Conservation (phyloP, 1,284 basidiomycete species). For the Phaffia rhodozyma region DNA sequence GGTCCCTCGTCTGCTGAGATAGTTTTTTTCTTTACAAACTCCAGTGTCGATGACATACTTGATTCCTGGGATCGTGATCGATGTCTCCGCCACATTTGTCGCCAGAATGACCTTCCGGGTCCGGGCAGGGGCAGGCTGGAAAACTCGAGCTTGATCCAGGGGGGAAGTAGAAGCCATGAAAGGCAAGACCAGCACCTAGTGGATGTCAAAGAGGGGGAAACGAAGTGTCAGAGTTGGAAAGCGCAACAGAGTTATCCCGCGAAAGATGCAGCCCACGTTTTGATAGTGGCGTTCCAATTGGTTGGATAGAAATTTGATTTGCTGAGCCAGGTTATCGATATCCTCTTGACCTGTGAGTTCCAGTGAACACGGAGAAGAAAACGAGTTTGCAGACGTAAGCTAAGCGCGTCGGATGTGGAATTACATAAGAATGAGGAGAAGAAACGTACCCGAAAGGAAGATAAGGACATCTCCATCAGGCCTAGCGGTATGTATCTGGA, state of each 20-base stretch:
- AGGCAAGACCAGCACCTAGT: slow-evolving; percentile 4
- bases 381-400: neutral
- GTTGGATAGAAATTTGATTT: slow-evolving; percentile 53
- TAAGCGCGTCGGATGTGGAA: neutral
- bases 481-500: slow-evolving; percentile 73
- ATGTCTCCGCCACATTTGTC: slow-evolving; percentile 96
- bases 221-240: neutral
- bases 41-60: slow-evolving; percentile 92
- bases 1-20: slow-evolving; percentile 52
- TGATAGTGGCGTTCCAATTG: slow-evolving; percentile 44
- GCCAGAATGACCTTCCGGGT: slow-evolving; percentile 83
- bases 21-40: slow-evolving; percentile 89
- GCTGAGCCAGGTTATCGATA: slow-evolving; percentile 73
- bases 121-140: slow-evolving; percentile 53
- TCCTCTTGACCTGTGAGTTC: slow-evolving; percentile 68
- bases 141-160: slow-evolving; percentile 65
- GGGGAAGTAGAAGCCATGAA: slow-evolving; percentile 16
- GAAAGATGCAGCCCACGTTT: neutral
- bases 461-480: slow-evolving; percentile 74
- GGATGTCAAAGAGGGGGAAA: neutral
- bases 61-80: slow-evolving; percentile 92
- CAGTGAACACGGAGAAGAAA: slow-evolving; percentile 1
- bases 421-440: neutral
- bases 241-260: neutral
- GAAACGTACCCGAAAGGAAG: slow-evolving; percentile 64